Conservation (phyloP, 495 filamentous ascomycete species). For the Hypoxylon crocopeplum region DNA sequence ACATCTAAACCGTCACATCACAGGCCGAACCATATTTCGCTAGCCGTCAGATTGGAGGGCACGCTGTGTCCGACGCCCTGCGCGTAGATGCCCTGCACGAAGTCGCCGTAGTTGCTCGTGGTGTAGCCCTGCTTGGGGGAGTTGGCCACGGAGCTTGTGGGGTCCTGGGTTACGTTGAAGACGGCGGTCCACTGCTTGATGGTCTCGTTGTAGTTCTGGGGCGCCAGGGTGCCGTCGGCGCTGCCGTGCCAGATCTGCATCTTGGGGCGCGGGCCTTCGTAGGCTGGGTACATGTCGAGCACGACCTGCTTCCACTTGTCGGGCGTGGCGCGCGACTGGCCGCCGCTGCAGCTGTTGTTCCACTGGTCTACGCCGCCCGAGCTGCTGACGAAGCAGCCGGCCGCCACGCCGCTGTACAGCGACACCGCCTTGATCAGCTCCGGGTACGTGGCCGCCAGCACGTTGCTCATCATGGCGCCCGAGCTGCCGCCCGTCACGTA, state of each 20-base stretch:
- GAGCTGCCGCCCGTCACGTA: constrained; percentile 50
- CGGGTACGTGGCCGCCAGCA: constrained; percentile 64
- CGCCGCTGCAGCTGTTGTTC: constrained; percentile 52
- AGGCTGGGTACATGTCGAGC: constrained; percentile 54
- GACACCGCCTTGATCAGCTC: constrained; percentile 61
- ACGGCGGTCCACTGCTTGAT: constrained; percentile 63
- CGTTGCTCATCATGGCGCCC: constrained; percentile 58
- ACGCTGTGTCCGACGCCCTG: constrained; percentile 49
- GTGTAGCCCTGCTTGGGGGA: constrained; percentile 46
- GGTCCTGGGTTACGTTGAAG: constrained; percentile 45
- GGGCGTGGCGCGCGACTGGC: constrained; percentile 46
- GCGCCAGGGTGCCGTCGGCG: constrained; percentile 52
- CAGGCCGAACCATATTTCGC: constrained; percentile 48
- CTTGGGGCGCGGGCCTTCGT: constrained; percentile 55
- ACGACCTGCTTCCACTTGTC: constrained; percentile 54
- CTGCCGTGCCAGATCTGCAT: constrained; percentile 66
- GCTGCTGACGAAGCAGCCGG: constrained; percentile 60
- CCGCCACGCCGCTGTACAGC: constrained; percentile 64
- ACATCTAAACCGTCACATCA: no score
- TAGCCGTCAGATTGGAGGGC: constrained; percentile 46
- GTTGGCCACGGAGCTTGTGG: constrained; percentile 42
- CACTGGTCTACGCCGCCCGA: constrained; percentile 50
- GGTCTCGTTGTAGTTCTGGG: constrained; percentile 55
- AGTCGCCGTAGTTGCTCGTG: constrained; percentile 46
- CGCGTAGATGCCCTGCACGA: constrained; percentile 50